Evolutionary conservation across 805 yeast species (phyloP), one percentile per base, ranked within the genome.

Genomic region (Barnettozyma sucrosica): DNA sequence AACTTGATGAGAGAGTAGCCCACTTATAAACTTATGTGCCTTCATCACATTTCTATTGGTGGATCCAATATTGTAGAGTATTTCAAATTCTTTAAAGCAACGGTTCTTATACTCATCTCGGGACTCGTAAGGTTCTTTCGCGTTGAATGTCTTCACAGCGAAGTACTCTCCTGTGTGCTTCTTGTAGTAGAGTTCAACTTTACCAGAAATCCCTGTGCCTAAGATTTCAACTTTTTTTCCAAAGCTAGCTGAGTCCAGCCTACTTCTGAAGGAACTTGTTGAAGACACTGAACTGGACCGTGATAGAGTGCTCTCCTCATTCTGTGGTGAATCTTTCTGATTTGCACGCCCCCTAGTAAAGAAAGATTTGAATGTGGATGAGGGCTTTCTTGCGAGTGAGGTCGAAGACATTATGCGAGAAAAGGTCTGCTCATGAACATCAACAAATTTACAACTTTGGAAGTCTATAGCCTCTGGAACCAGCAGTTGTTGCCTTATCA

Each of bases 11-110:
- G 71, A 64, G 21, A 69, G 71, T 18, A 73, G 70, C 43, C 87
- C 92, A 51, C 79, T 71, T 48, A 85, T 67, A 55, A 92, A 75
- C 56, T 86, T 96, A 40, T 79, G 68, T 1, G 92, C 87, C 52
- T 79, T 80, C 48, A 89, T 77, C 46, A 92, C 70, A 65, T 90
- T 89, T 44, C 77, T 78, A 60, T 90, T 95, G 45, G 73, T 76
- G 1, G 23, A 24, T 7, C n/a, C 24, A 49, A 90, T 66, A 6
- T 79, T 72, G 18, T 85, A 81, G 0, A 95, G 89, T 28, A 90
- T 76, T 50, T 80, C 76, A 61, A 77, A 92, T 67, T 90, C 98
- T 39, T 81, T 78, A 10, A 80, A 74, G 32, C 92, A 89, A 55
- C 87, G 85, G 41, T 74, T 74, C 28, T 78, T 76, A 67, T 87